A percentile compares a stretch with the other conserved stretches of the same genome.
Evolutionary conservation across 768 basidiomycete genomes (phyloP).

Genomic region (Serendipita sp.): DNA sequence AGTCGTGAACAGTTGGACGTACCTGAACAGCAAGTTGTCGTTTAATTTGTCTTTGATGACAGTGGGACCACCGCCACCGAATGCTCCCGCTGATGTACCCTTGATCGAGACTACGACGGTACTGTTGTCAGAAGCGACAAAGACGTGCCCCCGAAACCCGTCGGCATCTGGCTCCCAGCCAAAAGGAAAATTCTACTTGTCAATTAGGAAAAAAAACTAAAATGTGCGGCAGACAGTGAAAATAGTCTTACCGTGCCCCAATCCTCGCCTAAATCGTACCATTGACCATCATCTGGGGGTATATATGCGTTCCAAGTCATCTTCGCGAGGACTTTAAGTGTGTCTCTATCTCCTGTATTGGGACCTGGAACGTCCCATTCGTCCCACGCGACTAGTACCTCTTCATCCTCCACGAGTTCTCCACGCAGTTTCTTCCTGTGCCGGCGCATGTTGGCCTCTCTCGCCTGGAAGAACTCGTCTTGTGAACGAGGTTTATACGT

Average conservation of each 20-base stretch:
- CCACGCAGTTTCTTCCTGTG: not conserved
- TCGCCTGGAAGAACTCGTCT: not conserved
- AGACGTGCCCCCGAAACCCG: slow-evolving; percentile 82
- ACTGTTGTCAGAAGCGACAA: slow-evolving; percentile 65
- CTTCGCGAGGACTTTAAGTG: slow-evolving; percentile 63
- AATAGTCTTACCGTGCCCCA: slow-evolving; percentile 40
- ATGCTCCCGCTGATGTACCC: slow-evolving; percentile 35
- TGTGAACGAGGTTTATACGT: not conserved
- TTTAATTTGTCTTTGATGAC: slow-evolving; percentile 81
- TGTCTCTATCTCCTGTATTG: slow-evolving; percentile 52
- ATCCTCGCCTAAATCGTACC: slow-evolving; percentile 51
- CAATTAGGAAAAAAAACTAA: not conserved
- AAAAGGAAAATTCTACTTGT: slow-evolving; percentile 44
- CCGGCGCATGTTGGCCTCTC: not conserved
- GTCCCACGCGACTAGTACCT: slow-evolving; percentile 36
- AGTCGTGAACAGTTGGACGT: slow-evolving; percentile 17
- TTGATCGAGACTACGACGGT: slow-evolving; percentile 83
- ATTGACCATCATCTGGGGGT: slow-evolving; percentile 37
- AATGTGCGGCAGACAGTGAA: not conserved
- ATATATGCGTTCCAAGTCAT: slow-evolving; percentile 80
- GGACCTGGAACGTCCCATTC: slow-evolving; percentile 48
- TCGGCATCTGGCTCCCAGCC: slow-evolving; percentile 87
- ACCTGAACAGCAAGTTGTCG: slow-evolving; percentile 81
- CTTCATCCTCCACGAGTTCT: not conserved
- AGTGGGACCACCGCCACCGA: slow-evolving; percentile 16